A percentile compares a stretch with the other conserved stretches of the same genome.
Conservation (phyloP, 2,329 filamentous ascomycete genomes). For the Aspergillus pseudoviridinutans region DNA sequence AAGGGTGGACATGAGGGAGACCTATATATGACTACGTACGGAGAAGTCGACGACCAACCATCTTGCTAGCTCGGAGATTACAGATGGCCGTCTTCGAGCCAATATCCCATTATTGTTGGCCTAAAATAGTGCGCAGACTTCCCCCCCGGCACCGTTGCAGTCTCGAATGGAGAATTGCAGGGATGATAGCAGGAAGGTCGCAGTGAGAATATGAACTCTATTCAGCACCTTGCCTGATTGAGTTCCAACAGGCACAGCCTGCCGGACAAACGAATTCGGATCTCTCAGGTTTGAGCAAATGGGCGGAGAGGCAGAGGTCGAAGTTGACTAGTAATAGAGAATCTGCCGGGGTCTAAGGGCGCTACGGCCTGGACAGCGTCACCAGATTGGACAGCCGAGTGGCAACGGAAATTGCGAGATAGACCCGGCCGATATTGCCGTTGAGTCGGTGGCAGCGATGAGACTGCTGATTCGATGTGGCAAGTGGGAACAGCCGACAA, state of each 20-base stretch:
- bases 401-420: background rate
- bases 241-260: background rate
- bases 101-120: background rate
- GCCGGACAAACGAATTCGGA: constrained; percentile 1
- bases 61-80: background rate
- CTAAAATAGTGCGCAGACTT: background rate
- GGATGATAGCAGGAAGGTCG: background rate
- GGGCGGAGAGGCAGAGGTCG: constrained; percentile 7
- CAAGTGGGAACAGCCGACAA: background rate
- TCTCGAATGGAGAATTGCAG: background rate
- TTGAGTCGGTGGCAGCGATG: background rate
- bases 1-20: background rate
- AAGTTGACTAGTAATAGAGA: background rate
- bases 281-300: constrained; percentile 21
- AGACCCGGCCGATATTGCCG: background rate
- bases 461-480: background rate
- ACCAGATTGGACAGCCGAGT: background rate
- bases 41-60: background rate
- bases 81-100: background rate
- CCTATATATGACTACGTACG: background rate
- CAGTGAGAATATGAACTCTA: background rate
- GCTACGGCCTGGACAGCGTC: background rate
- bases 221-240: background rate
- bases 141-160: background rate
- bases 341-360: background rate